Percentiles rank a stretch among this genome's conserved stretches.
Evolutionary conservation across 75 land plant species (phyloP).

Genomic region (Picea glauca): DNA sequence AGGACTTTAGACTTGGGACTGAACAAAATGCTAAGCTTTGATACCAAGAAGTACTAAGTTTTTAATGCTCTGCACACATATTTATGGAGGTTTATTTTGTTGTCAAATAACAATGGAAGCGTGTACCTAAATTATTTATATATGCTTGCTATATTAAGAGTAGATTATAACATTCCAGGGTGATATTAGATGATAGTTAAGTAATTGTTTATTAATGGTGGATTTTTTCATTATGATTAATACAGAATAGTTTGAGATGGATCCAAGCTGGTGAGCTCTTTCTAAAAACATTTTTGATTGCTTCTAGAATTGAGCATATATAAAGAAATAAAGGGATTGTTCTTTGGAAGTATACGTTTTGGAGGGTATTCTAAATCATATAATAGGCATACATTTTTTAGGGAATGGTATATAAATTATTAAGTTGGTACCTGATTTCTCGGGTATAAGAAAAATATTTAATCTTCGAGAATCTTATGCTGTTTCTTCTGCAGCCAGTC

Average conservation of each 20-base stretch:
- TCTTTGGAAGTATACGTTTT: background rate
- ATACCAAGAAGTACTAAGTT: background rate
- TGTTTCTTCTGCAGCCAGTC: slow-evolving; percentile 26
- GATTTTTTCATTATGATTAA: background rate
- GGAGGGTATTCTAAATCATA: background rate
- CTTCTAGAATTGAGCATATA: background rate
- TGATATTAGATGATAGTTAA: background rate
- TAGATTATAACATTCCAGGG: background rate
- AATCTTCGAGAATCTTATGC: background rate
- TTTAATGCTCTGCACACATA: background rate
- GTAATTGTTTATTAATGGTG: background rate
- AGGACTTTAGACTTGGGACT: too few species aligned
- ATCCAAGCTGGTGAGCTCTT: background rate
- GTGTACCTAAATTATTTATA: background rate
- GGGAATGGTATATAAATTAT: background rate
- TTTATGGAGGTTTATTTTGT: background rate
- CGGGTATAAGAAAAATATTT: background rate
- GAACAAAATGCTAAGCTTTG: too few species aligned
- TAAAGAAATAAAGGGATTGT: background rate
- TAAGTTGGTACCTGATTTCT: background rate
- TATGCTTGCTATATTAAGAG: slow-evolving; percentile 1
- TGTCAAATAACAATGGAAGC: background rate
- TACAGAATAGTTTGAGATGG: background rate
- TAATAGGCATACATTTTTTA: too few species aligned
- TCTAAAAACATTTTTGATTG: background rate